These are phyloP conservation scores for Clitopilus hobsonii DNA, from an alignment of 768 basidiomycete genomes.

Conservation along the genomic window DNA sequence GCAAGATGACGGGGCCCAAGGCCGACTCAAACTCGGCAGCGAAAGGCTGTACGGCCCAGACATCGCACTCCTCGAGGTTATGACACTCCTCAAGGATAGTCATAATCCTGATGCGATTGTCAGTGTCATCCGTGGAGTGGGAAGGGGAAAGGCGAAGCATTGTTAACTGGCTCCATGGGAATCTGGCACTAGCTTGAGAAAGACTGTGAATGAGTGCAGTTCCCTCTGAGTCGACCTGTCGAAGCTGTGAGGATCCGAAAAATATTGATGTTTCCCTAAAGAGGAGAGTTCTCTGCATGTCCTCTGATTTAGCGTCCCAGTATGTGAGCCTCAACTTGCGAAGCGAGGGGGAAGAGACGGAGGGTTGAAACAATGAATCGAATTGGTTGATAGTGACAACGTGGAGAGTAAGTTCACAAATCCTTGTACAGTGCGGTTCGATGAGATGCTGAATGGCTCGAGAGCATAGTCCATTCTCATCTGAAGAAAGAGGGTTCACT, in stretches of 20 bases:
- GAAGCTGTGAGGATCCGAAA: not conserved
- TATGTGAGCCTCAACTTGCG: not conserved
- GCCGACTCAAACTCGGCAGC: not conserved
- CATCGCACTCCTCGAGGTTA: not conserved
- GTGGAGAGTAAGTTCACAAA: not conserved
- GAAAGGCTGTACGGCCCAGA: not conserved
- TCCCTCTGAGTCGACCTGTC: not conserved
- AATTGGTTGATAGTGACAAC: not conserved
- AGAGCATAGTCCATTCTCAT: not conserved
- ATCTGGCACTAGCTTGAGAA: no score
- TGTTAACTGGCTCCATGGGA: not conserved
- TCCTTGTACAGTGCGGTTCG: not conserved
- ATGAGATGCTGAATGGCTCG: not conserved
- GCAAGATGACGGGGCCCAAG: not conserved
- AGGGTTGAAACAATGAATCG: not conserved
- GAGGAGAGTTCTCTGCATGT: no score
- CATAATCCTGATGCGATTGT: no score
- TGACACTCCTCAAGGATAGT: not conserved
- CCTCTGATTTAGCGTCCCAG: not conserved
- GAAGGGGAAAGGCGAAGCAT: not conserved
- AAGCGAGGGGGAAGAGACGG: not conserved
- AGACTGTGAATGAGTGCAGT: not conserved
- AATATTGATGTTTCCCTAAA: not conserved
- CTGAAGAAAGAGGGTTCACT: not conserved
- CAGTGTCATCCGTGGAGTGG: not conserved